phyloP scores from a whole-genome alignment of 106 monocot genomes.

The Agapanthus africanus region DNA sequence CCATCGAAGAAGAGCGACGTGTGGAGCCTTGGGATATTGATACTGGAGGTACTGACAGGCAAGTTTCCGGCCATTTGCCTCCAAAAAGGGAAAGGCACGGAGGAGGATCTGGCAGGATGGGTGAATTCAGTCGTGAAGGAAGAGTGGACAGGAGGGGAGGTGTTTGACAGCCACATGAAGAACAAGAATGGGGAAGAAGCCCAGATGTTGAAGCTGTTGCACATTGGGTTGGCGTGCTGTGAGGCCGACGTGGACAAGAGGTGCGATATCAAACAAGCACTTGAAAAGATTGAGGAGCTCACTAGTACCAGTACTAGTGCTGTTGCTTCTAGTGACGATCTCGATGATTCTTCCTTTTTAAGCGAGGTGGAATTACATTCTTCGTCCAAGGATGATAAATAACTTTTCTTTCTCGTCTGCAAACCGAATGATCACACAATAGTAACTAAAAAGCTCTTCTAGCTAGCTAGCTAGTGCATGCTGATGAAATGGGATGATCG shows the following conservation, averaged over 20 bases:
- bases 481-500: neutral
- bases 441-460: no score
- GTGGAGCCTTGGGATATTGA: constrained; percentile 77
- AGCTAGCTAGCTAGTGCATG: no score
- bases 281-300: constrained; percentile 55
- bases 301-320: no score
- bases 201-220: constrained; percentile 57
- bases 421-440: neutral
- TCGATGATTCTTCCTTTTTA: neutral
- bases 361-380: neutral
- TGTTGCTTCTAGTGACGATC: neutral
- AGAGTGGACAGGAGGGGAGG: no score
- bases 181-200: constrained; percentile 7
- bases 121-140: constrained; percentile 39
- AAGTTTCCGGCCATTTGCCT: constrained; percentile 56
- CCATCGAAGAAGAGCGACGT: constrained; percentile 77
- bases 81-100: constrained; percentile 24
- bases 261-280: constrained; percentile 34
- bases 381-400: neutral
- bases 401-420: neutral
- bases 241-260: constrained; percentile 42
- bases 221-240: constrained; percentile 56
- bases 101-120: constrained; percentile 42
- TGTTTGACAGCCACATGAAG: constrained; percentile 52
- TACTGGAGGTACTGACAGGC: constrained; percentile 74